These are phyloP conservation scores for Microbotryomycetes sp. DNA, from an alignment of 1,284 basidiomycete genomes.

Conservation along the genomic window DNA sequence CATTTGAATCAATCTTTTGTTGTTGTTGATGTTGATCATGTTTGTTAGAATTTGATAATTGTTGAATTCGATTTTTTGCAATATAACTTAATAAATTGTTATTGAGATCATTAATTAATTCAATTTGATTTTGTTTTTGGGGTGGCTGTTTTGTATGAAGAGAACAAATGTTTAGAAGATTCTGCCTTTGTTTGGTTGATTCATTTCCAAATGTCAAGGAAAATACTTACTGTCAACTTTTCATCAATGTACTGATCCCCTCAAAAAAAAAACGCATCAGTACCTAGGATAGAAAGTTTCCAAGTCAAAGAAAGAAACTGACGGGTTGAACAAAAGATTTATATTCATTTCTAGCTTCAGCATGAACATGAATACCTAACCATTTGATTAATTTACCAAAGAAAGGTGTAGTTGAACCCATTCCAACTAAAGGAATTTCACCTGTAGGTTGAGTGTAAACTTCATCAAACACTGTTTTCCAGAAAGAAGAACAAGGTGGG, in stretches of 20 bases:
- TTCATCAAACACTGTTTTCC: slow-evolving; percentile 42
- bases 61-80: slow-evolving; percentile 34
- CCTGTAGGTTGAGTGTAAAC: slow-evolving; percentile 46
- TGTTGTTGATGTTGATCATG: too few species aligned
- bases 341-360: slow-evolving; percentile 45
- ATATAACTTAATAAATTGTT: slow-evolving; percentile 37
- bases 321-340: slow-evolving; percentile 40
- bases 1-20: too few species aligned
- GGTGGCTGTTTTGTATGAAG: slow-evolving; percentile 22
- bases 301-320: neutral
- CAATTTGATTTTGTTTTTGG: slow-evolving; percentile 38
- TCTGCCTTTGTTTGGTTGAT: neutral
- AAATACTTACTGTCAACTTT: slow-evolving; percentile 18
- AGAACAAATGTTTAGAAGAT: neutral
- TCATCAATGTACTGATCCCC: slow-evolving; percentile 38
- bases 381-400: slow-evolving; percentile 43
- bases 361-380: slow-evolving; percentile 45
- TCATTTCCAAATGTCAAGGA: neutral
- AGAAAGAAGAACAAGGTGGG: neutral
- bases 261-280: slow-evolving; percentile 33
- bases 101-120: slow-evolving; percentile 37
- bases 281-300: neutral
- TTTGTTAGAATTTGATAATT: slow-evolving; percentile 15
- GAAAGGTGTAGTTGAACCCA: slow-evolving; percentile 39
- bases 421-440: slow-evolving; percentile 43